Percentiles rank a stretch among this genome's conserved stretches.
phyloP scores from a whole-genome alignment of 1,284 basidiomycete genomes.

The Cutaneotrichosporon sp. region DNA sequence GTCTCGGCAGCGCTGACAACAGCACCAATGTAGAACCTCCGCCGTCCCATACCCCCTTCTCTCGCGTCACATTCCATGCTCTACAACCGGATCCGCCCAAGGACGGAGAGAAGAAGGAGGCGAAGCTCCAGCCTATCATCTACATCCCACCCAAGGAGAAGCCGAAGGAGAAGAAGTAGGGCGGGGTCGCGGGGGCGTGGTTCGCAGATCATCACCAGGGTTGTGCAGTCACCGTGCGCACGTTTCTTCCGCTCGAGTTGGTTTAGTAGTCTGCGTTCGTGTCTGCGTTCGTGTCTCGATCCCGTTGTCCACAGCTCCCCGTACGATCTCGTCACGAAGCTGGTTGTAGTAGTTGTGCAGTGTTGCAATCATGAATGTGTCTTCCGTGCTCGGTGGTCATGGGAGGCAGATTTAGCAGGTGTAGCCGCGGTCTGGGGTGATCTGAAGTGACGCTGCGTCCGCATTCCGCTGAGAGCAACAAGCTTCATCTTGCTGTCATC shows the following conservation, averaged over 20 bases:
- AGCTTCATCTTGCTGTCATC: neutral
- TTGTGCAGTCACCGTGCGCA: neutral
- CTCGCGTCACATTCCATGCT: slow-evolving; percentile 1
- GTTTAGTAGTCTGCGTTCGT: neutral
- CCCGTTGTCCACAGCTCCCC: neutral
- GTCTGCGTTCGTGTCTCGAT: neutral
- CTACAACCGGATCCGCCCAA: slow-evolving; percentile 3
- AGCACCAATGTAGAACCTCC: neutral
- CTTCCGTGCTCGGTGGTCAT: neutral
- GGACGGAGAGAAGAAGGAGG: neutral
- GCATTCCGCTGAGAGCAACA: neutral
- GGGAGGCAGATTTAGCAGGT: neutral
- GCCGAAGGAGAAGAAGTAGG: neutral
- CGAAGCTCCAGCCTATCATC: neutral
- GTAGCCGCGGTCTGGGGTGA: neutral
- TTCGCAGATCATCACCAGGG: neutral
- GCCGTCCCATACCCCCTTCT: neutral
- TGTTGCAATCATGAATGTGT: neutral
- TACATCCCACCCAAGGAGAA: neutral
- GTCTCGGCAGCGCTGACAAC: neutral
- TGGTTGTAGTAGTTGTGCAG: neutral
- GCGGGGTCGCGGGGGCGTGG: neutral
- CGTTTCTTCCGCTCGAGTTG: neutral
- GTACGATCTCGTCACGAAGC: neutral
- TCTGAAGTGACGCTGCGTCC: too few species aligned